phyloP scores from a whole-genome alignment of 2,329 filamentous ascomycete genomes.

The Colletotrichum liriopes region DNA sequence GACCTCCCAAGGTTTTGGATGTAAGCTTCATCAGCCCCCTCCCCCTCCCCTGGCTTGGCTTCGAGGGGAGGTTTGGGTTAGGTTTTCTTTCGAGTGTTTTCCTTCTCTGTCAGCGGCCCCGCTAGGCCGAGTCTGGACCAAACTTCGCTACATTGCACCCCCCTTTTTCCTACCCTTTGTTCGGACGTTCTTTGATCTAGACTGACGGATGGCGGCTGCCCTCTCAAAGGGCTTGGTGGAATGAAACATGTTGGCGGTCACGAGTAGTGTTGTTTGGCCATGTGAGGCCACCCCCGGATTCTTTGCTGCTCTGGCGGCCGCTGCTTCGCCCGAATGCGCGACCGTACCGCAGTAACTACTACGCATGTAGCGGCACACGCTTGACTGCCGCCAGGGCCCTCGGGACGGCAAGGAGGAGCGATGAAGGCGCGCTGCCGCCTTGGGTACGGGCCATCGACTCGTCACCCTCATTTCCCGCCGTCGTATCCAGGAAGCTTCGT shows the following conservation, averaged over 20 bases:
- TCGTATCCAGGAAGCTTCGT: not conserved
- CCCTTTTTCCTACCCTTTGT: not conserved
- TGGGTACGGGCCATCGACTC: slow-evolving; percentile 3
- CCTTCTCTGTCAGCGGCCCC: not conserved
- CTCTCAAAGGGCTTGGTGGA: not conserved
- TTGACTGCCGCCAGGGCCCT: too few species aligned
- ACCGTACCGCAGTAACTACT: too few species aligned
- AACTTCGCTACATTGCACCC: not conserved
- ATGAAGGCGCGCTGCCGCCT: slow-evolving; percentile 2
- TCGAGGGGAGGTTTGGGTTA: not conserved
- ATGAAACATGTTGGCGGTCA: not conserved
- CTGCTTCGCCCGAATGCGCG: too few species aligned
- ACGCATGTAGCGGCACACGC: too few species aligned
- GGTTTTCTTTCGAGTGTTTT: not conserved
- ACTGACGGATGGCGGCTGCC: too few species aligned
- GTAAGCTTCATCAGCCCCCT: not conserved
- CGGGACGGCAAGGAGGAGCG: not conserved
- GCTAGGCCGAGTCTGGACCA: slow-evolving; percentile 6
- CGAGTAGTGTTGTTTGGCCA: not conserved
- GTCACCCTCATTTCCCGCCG: slow-evolving; percentile 26
- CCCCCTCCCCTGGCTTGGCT: not conserved
- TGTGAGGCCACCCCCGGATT: not conserved
- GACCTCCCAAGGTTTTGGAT: not conserved
- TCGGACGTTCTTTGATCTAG: not conserved
- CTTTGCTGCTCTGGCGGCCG: not conserved